Evolutionary conservation across 2,329 filamentous ascomycete species (phyloP), one percentile per base, ranked within the genome.

Genomic region (Zymoseptoria passerinii): DNA sequence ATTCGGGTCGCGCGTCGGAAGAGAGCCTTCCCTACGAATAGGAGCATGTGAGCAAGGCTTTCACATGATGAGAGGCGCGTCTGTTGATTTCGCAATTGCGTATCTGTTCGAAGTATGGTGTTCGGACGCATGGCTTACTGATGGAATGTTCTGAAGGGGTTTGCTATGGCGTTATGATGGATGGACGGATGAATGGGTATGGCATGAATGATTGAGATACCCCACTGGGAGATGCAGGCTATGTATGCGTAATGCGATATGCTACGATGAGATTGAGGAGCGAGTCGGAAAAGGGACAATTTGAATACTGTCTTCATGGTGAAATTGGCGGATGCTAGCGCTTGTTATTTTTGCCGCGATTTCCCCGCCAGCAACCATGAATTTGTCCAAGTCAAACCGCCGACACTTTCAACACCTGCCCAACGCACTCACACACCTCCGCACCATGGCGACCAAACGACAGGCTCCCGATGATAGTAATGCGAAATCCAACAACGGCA

Each of bases 391-490:
- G 35, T 7, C n/a, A 16, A 16, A 44, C 35, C 13, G n/a, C 10
- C n/a, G n/a, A 44, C 35, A 44, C n/a, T 16, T 44, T 44, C 35
- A 44, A 44, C 35, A 16, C 16, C 13, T 44, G 2, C 35, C 16
- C 35, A 6, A 44, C 23, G 4, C 29, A n/a, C 23, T 13, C 16
- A 55, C 27, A 54, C 29, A 40, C 48, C 55, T 10, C 8, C 48
- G 20, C 29, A 57, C 10, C 23, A 66, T 66, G 64, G 64, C 62
- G 3, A 66, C 64, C 44, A 66, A 66, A 58, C 52, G 64, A 52
- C 53, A 58, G 20, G 64, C 64, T 2, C 64, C 64, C 27, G 35
- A 53, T 28, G 55, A 61, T 10, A 50, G 58, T 40, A 28, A 29
- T 27, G 23, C 29, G 10, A 29, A 54, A 8, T 28, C 53, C 48